Evolutionary conservation across 768 basidiomycete genomes (phyloP).

Genomic region (Tylopilus balloui): DNA sequence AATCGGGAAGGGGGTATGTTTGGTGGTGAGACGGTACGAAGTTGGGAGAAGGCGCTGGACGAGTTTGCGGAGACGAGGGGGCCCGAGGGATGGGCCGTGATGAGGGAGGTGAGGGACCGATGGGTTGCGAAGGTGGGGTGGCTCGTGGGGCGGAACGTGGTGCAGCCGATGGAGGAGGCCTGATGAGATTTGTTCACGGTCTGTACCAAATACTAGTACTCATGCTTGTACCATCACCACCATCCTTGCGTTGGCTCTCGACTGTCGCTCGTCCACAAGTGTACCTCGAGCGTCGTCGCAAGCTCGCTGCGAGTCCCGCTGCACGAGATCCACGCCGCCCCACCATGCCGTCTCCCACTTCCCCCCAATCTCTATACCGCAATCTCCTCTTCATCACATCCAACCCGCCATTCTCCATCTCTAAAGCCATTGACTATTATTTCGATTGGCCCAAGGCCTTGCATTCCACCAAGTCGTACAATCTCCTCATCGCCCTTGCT

Average conservation of each 20-base stretch:
- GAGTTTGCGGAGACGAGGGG: slow-evolving; percentile 55
- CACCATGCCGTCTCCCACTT: slow-evolving; percentile 29
- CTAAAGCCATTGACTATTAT: slow-evolving; percentile 21
- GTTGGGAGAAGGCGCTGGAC: slow-evolving; percentile 69
- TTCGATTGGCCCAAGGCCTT: slow-evolving; percentile 25
- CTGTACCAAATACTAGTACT: not conserved
- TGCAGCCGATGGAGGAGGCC: slow-evolving; percentile 30
- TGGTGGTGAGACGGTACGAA: slow-evolving; percentile 59
- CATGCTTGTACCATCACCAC: not conserved
- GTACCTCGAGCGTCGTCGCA: too few relatives aligned
- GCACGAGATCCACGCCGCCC: slow-evolving; percentile 26
- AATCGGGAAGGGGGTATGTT: slow-evolving; percentile 79
- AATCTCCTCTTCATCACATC: slow-evolving; percentile 25
- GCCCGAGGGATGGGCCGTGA: slow-evolving; percentile 35
- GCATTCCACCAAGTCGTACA: slow-evolving; percentile 41
- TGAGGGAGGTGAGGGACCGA: slow-evolving; percentile 50
- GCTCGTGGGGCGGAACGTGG: slow-evolving; percentile 51
- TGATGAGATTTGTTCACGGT: slow-evolving; percentile 9
- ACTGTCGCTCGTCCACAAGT: not conserved
- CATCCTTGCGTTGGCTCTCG: too few relatives aligned
- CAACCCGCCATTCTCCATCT: slow-evolving; percentile 13
- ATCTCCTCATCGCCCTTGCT: slow-evolving; percentile 43
- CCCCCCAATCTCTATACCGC: slow-evolving; percentile 33
- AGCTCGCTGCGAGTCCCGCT: too few relatives aligned
- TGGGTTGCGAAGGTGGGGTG: slow-evolving; percentile 79